Conservation (phyloP, 23 red algal species). For the Agarophyton chilense region DNA sequence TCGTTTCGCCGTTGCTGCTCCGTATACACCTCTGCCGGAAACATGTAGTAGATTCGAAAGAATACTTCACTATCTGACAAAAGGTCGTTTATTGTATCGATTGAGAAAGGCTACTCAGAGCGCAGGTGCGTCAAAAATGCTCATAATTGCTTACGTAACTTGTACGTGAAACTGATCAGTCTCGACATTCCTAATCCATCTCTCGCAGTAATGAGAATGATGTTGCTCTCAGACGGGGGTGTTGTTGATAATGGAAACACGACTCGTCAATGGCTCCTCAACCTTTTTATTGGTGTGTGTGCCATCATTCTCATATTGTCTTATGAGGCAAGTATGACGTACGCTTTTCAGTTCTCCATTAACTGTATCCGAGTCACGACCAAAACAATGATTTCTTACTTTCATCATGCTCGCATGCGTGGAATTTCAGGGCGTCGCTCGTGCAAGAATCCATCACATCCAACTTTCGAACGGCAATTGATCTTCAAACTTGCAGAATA, state of each 20-base stretch:
- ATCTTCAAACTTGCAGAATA: constrained; percentile 28
- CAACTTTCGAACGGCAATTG: background rate
- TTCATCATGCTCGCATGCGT: background rate
- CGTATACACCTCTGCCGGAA: background rate
- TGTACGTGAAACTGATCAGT: background rate
- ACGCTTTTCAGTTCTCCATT: background rate
- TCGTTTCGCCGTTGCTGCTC: constrained; percentile 7
- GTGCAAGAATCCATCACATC: constrained; percentile 20
- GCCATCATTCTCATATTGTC: constrained; percentile 26
- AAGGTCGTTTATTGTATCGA: background rate
- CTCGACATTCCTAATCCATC: background rate
- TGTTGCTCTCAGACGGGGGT: background rate
- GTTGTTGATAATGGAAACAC: background rate
- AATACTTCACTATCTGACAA: background rate
- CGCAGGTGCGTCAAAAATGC: background rate
- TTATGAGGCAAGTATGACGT: constrained; percentile 57
- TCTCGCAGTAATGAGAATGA: constrained; percentile 8
- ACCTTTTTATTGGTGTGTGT: constrained; percentile 4
- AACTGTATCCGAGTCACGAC: background rate
- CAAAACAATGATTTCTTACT: background rate
- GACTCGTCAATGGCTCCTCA: constrained; percentile 16
- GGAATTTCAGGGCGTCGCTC: constrained; percentile 1
- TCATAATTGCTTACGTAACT: background rate
- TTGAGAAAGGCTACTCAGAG: constrained; percentile 28
- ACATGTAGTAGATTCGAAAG: background rate